Evolutionary conservation across 2,329 filamentous ascomycete genomes (phyloP).

Genomic region (Aspergillus ruber): DNA sequence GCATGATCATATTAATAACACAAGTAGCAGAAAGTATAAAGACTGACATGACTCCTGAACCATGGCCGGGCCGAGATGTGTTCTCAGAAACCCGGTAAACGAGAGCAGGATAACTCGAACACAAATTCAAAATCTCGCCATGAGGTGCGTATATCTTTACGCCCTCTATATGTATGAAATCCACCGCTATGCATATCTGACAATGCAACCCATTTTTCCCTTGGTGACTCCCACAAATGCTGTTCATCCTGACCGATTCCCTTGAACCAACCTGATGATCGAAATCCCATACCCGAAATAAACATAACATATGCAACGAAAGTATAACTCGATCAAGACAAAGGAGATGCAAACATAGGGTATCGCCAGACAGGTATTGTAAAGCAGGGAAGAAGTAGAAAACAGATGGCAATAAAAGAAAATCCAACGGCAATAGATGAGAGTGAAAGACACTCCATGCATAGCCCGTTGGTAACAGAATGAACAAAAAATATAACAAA

Average conservation of each 20-base stretch:
- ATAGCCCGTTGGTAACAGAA: constrained; percentile 4
- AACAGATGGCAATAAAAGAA: constrained; percentile 6
- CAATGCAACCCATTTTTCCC: constrained; percentile 11
- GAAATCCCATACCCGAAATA: constrained; percentile 8
- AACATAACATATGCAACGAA: constrained; percentile 8
- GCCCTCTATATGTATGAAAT: constrained; percentile 4
- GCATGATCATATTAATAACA: constrained; percentile 13
- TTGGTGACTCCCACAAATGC: constrained; percentile 17
- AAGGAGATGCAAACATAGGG: constrained; percentile 14
- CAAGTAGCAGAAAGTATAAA: constrained; percentile 12
- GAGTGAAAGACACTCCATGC: constrained; percentile 3
- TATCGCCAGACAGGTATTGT: constrained; percentile 18
- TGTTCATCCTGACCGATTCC: constrained; percentile 11
- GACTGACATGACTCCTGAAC: constrained; percentile 8
- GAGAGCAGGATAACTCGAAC: constrained; percentile 2
- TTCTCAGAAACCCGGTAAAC: constrained; percentile 6
- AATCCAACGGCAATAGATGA: constrained; percentile 5
- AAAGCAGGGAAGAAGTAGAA: constrained; percentile 5
- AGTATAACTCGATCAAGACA: constrained; percentile 8
- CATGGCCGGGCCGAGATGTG: not conserved
- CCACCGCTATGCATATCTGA: constrained; percentile 12
- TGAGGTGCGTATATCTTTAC: not conserved
- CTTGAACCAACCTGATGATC: constrained; percentile 3
- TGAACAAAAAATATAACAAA: not conserved
- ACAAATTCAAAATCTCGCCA: constrained; percentile 6